phyloP scores from a whole-genome alignment of 139 green algal species.

The Ostreobium quekettii region DNA sequence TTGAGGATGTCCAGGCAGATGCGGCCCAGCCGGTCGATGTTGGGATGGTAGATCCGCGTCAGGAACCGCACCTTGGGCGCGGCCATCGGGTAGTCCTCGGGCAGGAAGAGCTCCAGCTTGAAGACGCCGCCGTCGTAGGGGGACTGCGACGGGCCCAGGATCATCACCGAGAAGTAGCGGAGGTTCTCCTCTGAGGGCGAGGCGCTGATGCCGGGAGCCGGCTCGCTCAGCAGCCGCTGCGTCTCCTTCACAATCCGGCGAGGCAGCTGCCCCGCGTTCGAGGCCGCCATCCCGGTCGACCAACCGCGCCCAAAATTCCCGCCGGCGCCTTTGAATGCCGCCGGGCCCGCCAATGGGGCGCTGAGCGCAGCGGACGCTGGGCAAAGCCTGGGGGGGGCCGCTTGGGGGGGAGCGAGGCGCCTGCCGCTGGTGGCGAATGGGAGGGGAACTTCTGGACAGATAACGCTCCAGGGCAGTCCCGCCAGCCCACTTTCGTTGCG shows the following conservation, averaged over 20 bases:
- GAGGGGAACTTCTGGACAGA: no score
- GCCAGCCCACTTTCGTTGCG: no score
- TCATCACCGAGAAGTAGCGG: constrained; percentile 98
- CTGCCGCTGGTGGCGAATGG: no score
- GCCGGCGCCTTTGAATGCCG: no score
- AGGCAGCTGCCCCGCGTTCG: no score
- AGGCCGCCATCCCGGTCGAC: no score
- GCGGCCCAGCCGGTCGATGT: constrained; percentile 97
- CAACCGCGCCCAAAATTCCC: no score
- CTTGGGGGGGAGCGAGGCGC: no score
- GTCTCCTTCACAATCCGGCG: constrained; percentile 84
- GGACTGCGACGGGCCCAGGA: constrained; percentile 77
- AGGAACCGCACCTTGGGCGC: constrained; percentile 95
- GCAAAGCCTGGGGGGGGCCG: no score
- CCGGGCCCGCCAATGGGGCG: no score
- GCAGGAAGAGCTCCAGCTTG: constrained; percentile 97
- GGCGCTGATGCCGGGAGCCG: constrained; percentile 94
- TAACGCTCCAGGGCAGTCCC: no score
- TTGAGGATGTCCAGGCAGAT: constrained; percentile 99
- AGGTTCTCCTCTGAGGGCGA: constrained; percentile 93
- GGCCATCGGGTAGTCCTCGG: constrained; percentile 98
- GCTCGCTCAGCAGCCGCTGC: constrained; percentile 91
- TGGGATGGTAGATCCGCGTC: constrained; percentile 99
- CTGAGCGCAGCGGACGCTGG: no score
- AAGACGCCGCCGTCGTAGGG: constrained; percentile 95